Evolutionary conservation across 2,329 filamentous ascomycete species (phyloP).

Genomic region (Dothiorella sarmentorum): DNA sequence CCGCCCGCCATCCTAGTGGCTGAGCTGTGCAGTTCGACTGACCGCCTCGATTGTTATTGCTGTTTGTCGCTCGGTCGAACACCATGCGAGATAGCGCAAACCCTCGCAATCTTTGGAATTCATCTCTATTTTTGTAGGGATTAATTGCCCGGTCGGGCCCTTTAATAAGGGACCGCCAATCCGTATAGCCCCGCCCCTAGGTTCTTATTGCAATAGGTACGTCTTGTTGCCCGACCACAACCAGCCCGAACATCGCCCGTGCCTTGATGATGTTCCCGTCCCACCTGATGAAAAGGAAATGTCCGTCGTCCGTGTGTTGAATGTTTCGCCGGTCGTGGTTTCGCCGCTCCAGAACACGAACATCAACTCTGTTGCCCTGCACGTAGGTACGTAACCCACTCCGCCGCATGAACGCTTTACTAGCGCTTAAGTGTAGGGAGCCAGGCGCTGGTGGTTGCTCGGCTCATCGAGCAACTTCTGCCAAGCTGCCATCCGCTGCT

Average conservation of each 20-base stretch:
- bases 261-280: no score
- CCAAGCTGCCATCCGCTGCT: background rate
- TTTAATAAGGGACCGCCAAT: background rate
- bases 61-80: no score
- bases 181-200: background rate
- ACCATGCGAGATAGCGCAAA: no score
- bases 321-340: no score
- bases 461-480: constrained; percentile 10
- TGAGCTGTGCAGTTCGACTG: background rate
- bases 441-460: constrained; percentile 13
- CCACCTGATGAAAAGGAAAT: no score
- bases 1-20: background rate
- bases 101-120: no score
- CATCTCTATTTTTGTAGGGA: no score
- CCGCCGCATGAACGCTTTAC: background rate
- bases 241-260: no score
- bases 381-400: background rate
- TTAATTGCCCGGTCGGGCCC: background rate
- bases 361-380: background rate
- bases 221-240: background rate
- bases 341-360: no score
- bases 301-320: no score
- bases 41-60: background rate
- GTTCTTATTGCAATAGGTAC: background rate
- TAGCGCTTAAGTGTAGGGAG: constrained; percentile 12